Conservation (phyloP, 176 grass and related monocot species). For the Saccharum officinarum region DNA sequence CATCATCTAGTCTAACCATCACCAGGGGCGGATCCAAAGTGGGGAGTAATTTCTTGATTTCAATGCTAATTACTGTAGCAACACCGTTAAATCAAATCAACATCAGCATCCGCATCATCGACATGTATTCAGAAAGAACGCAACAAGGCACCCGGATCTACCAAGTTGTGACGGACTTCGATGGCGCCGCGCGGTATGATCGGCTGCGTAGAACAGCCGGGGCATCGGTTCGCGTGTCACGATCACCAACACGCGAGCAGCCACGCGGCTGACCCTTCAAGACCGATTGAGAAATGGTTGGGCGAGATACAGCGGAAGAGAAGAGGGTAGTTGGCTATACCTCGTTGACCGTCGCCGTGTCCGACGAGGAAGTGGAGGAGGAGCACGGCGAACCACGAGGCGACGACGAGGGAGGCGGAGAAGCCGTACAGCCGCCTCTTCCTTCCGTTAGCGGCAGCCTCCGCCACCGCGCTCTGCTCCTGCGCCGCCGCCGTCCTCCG, state of each 20-base stretch:
- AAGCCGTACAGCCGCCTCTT: conserved; percentile 62
- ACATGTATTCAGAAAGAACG: neutral
- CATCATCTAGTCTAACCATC: conserved; percentile 13
- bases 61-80: too few species aligned
- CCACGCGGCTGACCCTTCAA: neutral
- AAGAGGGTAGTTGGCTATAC: conserved; percentile 33
- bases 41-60: too few species aligned
- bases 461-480: conserved; percentile 37
- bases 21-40: too few species aligned
- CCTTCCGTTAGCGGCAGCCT: conserved; percentile 27
- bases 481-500: conserved; percentile 66
- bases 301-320: neutral
- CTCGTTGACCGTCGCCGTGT: conserved; percentile 68
- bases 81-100: too few species aligned
- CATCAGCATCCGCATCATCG: too few species aligned
- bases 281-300: neutral
- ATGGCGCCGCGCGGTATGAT: neutral
- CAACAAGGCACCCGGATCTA: conserved; percentile 38
- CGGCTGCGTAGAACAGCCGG: neutral
- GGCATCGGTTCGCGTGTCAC: neutral
- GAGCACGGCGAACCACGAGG: conserved; percentile 71
- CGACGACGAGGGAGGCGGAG: conserved; percentile 65
- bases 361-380: conserved; percentile 74
- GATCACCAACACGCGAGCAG: conserved; percentile 34
- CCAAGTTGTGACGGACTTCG: neutral